Evolutionary conservation across 768 basidiomycete species (phyloP), one percentile per base, ranked within the genome.

Genomic region (Pleurotus platypus): DNA sequence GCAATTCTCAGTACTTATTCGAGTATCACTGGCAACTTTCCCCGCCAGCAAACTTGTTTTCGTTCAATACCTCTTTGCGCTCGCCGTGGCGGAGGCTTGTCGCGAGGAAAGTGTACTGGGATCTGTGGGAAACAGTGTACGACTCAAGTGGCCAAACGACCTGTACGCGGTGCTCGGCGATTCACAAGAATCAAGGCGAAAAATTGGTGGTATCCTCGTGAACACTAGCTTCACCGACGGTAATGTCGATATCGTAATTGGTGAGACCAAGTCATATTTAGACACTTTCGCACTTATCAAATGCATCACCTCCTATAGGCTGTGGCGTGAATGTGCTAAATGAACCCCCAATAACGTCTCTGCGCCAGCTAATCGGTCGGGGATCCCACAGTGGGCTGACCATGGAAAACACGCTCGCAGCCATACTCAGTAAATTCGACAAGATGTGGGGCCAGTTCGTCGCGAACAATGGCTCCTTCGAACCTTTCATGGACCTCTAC

Each of bases 111-210:
- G 63, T 8, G 77, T 86, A n/a, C 75, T 87, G 0, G 83, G 78
- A 59, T 5, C 57, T 35, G 76, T 73, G 50, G 86, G 83, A 11
- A 72, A 82, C 2, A 76, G 76, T 12, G 81, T 97, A 9, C 78
- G 86, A 40, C 74, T 98, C 22, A 98, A 98, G 69, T 98, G 97
- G 97, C 97, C 96, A 16, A 98, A 98, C 65, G 97, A 98, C 63
- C 75, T 99, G 3, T 98, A 98, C 64, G 89, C 86, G 1, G 78
- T 85, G 40, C 75, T 78, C 40, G 83, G 75, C 35, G 72, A 69
- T 3, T 74, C 68, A 2, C 75, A 73, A 4, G 73, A 72, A 16
- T 82, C 83, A 61, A 70, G 71, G 57, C 86, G 81, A 70, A 98
- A 99, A 70, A 74, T 98, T 37, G 96, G 96, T 0, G 96, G 97